These are phyloP conservation scores for Sporothrix brasiliensis DNA, from an alignment of 2,329 filamentous ascomycete genomes.

Conservation along the genomic window DNA sequence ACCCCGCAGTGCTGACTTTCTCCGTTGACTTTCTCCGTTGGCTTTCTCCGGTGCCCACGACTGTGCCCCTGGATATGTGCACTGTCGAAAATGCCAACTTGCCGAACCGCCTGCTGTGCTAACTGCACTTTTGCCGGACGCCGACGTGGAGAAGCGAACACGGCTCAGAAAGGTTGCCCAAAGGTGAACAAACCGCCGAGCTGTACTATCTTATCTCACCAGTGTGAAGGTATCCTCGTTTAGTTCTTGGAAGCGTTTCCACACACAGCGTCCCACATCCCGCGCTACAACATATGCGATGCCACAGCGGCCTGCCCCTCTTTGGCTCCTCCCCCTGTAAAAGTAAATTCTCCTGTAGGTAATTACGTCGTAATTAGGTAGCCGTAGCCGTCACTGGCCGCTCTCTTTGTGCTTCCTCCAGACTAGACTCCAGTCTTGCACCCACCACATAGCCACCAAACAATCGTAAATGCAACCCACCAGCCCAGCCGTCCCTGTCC, in stretches of 20 bases:
- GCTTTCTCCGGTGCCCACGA: conserved; percentile 12
- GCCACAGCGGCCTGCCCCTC: conserved; percentile 22
- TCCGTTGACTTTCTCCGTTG: too few species aligned
- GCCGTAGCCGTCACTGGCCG: neutral
- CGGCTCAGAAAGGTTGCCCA: neutral
- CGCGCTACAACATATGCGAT: conserved; percentile 25
- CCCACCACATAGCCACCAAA: neutral
- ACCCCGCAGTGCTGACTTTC: neutral
- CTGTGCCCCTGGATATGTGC: neutral
- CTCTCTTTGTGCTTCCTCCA: conserved; percentile 7
- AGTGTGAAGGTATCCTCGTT: neutral
- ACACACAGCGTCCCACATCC: conserved; percentile 19
- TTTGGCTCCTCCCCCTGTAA: conserved; percentile 9
- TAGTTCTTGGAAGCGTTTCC: conserved; percentile 21
- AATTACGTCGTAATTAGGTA: too few species aligned
- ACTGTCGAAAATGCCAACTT: neutral
- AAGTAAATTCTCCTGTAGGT: neutral
- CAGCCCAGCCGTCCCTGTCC: conserved; percentile 6
- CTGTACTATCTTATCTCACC: neutral
- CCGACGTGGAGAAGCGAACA: neutral
- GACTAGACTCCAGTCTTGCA: conserved; percentile 23
- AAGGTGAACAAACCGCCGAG: neutral
- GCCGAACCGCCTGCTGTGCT: conserved; percentile 3
- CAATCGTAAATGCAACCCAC: conserved; percentile 4
- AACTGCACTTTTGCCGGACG: conserved; percentile 6